Base-by-base conservation (phyloP, 2,329 filamentous ascomycete species). In the Arachnopeziza araneosa region DNA sequence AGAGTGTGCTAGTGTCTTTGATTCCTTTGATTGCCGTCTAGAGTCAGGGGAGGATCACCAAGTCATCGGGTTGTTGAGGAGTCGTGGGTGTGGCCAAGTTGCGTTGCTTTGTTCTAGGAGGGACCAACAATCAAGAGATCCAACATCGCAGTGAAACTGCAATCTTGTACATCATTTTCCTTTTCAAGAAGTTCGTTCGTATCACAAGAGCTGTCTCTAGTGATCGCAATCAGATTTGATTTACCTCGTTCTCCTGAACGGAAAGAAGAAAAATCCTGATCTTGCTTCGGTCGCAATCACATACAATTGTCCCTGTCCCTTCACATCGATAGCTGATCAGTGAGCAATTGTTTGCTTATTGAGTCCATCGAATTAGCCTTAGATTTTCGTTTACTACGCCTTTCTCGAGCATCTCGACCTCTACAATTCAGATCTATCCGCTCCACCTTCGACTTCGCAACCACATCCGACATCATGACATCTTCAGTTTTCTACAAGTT, bases 401-500 rank as follows among this genome's bases (percentile, higher is more conserved):
- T 30, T 30, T 30, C 5, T 30, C 26, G 5, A 30, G 26, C 26
- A 57, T 59, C 50, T 57, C 50, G 26, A 49, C 12, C 17, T 30
- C 17, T 14, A 53, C 51, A 23, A n/a, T 26, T 49, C 59, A 12
- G 32, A 52, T 51, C 48, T 49, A 49, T 54, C 57, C 51, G 24
- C 24, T 36, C 21, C 19, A 17, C 56, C 54, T 44, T 56, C 50
- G 59, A 52, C 57, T 56, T 32, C 55, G 59, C 36, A 55, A 51
- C 54, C 56, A 55, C 12, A 44, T 44, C 52, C 56, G 54, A 58
- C 66, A 72, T 61, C 56, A 74, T 74, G 72, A 62, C 72, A 58
- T 82, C 95, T 60, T 98, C 93, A 67, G 95, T 99, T 73, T 98
- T 97, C 79, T 99, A 97, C 90, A 96, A 96, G 79, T 99, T 99